Evolutionary conservation across 164 flowering plant species (phyloP).

Genomic region (Vitis cinerea): DNA sequence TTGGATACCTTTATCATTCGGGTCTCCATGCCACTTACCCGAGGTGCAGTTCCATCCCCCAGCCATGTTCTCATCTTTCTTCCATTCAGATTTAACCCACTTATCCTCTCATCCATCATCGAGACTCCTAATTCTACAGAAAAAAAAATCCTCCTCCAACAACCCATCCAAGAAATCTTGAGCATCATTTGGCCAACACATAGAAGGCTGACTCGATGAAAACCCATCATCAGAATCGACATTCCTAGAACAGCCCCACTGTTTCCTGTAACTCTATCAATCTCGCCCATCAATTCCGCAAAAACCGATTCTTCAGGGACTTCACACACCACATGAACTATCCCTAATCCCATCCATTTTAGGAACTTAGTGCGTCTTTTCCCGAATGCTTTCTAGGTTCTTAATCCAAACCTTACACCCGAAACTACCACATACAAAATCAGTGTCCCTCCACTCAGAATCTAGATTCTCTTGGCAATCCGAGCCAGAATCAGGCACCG

Average conservation of each 20-base stretch:
- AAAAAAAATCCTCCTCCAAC: slow-evolving; percentile 22
- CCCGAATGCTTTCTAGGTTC: slow-evolving; percentile 42
- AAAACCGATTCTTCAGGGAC: slow-evolving; percentile 13
- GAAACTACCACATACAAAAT: no score
- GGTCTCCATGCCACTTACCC: no score
- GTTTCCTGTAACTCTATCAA: slow-evolving; percentile 29
- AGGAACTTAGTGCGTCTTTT: slow-evolving; percentile 53
- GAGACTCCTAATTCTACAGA: slow-evolving; percentile 39
- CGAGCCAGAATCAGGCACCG: no score
- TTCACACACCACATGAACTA: slow-evolving; percentile 14
- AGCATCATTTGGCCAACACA: slow-evolving; percentile 20
- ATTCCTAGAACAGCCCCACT: slow-evolving; percentile 50
- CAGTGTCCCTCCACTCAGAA: no score
- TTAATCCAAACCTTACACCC: slow-evolving; percentile 38
- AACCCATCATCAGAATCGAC: slow-evolving; percentile 25
- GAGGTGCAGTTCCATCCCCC: no score
- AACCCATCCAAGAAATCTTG: slow-evolving; percentile 10
- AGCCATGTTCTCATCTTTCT: no score
- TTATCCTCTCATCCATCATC: slow-evolving; percentile 28
- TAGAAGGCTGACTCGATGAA: slow-evolving; percentile 39
- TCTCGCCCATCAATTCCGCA: slow-evolving; percentile 16
- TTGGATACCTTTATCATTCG: no score
- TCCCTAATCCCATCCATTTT: slow-evolving; percentile 46
- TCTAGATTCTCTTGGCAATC: no score
- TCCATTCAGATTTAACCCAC: no score